Evolutionary conservation across 768 basidiomycete genomes (phyloP), one percentile per base, ranked within the genome.

Genomic region (Tephrocybe sp.): DNA sequence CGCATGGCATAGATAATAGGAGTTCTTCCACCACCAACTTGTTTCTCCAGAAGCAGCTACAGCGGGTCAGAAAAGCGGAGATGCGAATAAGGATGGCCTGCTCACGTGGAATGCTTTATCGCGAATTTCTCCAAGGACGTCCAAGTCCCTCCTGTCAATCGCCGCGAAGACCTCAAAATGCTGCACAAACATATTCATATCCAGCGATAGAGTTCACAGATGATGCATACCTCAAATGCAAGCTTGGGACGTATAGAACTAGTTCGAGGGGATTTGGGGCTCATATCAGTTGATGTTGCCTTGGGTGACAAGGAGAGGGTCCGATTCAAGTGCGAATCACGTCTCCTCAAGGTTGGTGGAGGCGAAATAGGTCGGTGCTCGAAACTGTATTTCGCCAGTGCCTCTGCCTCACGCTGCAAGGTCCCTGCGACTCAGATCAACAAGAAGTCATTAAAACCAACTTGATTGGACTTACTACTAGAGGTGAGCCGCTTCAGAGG

Each of bases 1-100:
- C 86, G 77, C 77, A 96, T 91, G 1, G 93, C 92, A 61, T 98
- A 92, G 6, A 97, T 78, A 12, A 98, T 80, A 4, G 95, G 94
- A 1, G 93, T 93, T 18, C 84, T 83, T 28, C 88, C 87, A 2
- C 88, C 87, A 2, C 91, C 92, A 31, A 84, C 83, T 62, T 89
- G 90, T 49, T 85, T 85, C 27, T 51, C 49, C 13, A 96, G 71
- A 6, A 98, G 73, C 15, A 95, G 73, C 84, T 90, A 51, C 27
- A 5, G 12, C 11, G n/a, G 8, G 22, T 16, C 39, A 12, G 38
- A 24, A 4, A 9, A 12, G 19, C 16, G 18, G 18, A 26, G 27
- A 24, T 19, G 27, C 11, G 21, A 16, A 16, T 42, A 22, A 28
- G n/a, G n/a, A n/a, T n/a, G n/a, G n/a, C n/a, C n/a, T 32, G 75